These are phyloP conservation scores for Mimosa pudica DNA, from an alignment of 306 rosid species.

Conservation along the genomic window DNA sequence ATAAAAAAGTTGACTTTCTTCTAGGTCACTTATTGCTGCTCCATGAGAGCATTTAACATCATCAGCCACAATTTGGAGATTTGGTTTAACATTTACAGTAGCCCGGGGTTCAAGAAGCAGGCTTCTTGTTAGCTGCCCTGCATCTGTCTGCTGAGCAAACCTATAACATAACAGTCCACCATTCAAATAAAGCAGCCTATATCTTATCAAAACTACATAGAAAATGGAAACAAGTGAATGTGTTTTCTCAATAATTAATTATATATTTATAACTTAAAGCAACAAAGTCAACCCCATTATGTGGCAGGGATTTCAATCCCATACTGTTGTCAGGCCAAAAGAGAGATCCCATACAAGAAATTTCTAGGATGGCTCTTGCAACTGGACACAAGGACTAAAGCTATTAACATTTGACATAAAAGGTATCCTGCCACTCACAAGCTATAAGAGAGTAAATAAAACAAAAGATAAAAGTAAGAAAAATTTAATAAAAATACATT, in stretches of 20 bases:
- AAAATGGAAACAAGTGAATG: conserved; percentile 8
- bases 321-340: background rate
- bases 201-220: conserved; percentile 4
- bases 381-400: conserved; percentile 1
- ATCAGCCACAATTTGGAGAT: conserved; percentile 91
- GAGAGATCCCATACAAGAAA: background rate
- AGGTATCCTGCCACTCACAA: background rate
- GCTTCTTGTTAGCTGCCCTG: conserved; percentile 90
- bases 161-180: conserved; percentile 42
- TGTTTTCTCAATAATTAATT: background rate
- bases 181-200: background rate
- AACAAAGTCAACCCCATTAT: background rate
- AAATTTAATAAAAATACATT: background rate
- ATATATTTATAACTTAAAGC: background rate
- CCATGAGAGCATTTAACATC: conserved; percentile 97
- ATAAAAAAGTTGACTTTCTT: conserved; percentile 81
- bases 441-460: background rate
- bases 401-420: no score
- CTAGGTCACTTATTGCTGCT: conserved; percentile 95
- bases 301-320: conserved; percentile 16
- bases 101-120: conserved; percentile 97
- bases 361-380: background rate
- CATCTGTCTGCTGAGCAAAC: conserved; percentile 94
- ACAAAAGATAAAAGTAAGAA: background rate
- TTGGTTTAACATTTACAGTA: conserved; percentile 84